Percentiles rank a stretch among this genome's conserved stretches.
Evolutionary conservation across 2,329 filamentous ascomycete species (phyloP).

Genomic region (Xylaria sp.): DNA sequence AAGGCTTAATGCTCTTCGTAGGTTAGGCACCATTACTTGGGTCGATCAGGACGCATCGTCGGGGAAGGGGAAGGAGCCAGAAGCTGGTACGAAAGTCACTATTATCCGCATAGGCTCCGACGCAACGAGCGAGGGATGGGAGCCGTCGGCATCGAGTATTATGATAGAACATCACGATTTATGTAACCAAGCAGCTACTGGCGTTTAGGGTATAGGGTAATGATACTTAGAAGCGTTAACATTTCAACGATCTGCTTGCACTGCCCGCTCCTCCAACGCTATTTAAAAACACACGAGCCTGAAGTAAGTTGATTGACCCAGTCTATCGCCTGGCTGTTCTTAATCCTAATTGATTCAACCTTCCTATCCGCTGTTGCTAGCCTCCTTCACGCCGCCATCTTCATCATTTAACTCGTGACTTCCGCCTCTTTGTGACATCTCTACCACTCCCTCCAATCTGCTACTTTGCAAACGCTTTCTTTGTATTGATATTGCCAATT

Average conservation of each 20-base stretch:
- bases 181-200: slow-evolving; percentile 30
- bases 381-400: not conserved
- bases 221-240: slow-evolving; percentile 22
- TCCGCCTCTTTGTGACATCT: not conserved
- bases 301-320: not conserved
- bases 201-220: slow-evolving; percentile 25
- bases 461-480: too few species aligned
- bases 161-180: slow-evolving; percentile 38
- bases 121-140: slow-evolving; percentile 29
- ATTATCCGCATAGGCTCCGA: slow-evolving; percentile 36
- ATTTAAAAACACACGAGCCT: not conserved
- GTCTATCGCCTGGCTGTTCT: not conserved
- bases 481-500: too few species aligned
- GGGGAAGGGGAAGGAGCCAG: slow-evolving; percentile 15
- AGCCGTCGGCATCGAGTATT: slow-evolving; percentile 27
- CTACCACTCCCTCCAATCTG: too few species aligned
- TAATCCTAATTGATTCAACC: not conserved
- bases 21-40: slow-evolving; percentile 43
- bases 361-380: not conserved
- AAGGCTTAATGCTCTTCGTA: slow-evolving; percentile 41
- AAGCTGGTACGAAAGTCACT: slow-evolving; percentile 24
- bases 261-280: not conserved
- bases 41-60: slow-evolving; percentile 26
- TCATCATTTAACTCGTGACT: slow-evolving; percentile 8
- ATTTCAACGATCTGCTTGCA: not conserved